phyloP scores from a whole-genome alignment of 2,329 filamentous ascomycete species.

The Aspergillus pseudonomiae region DNA sequence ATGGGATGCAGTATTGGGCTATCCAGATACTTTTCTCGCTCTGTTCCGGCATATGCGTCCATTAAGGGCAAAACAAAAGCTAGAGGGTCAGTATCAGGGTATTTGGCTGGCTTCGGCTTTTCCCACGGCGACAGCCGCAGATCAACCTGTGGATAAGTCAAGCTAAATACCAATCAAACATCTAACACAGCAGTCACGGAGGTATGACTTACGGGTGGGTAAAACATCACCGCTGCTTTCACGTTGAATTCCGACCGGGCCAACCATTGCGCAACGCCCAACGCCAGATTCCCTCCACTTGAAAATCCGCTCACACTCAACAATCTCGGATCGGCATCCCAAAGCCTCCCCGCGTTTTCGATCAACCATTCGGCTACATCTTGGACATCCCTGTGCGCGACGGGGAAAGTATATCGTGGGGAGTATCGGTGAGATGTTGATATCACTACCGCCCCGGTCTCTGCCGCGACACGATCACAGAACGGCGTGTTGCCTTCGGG shows the following conservation, averaged over 20 bases:
- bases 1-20: conserved; percentile 14
- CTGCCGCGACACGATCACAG: conserved; percentile 33
- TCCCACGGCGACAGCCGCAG: conserved; percentile 42
- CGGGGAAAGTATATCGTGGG: conserved; percentile 46
- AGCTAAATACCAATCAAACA: not conserved
- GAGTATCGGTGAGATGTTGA: conserved; percentile 46
- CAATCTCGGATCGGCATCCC: conserved; percentile 27
- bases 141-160: conserved; percentile 34
- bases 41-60: conserved; percentile 46
- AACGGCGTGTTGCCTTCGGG: conserved; percentile 19
- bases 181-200: not conserved
- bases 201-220: conserved; percentile 31
- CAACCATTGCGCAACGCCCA: conserved; percentile 33
- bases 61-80: conserved; percentile 46
- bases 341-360: conserved; percentile 40
- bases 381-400: conserved; percentile 48
- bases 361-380: conserved; percentile 47
- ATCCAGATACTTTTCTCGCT: conserved; percentile 2
- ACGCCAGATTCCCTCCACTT: conserved; percentile 49
- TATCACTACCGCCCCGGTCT: conserved; percentile 47
- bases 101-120: conserved; percentile 42
- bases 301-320: conserved; percentile 51
- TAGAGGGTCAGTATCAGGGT: conserved; percentile 44
- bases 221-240: conserved; percentile 48
- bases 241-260: conserved; percentile 29